Evolutionary conservation across 176 grass and related monocot genomes (phyloP).

Genomic region (Hyparrhenia diplandra): DNA sequence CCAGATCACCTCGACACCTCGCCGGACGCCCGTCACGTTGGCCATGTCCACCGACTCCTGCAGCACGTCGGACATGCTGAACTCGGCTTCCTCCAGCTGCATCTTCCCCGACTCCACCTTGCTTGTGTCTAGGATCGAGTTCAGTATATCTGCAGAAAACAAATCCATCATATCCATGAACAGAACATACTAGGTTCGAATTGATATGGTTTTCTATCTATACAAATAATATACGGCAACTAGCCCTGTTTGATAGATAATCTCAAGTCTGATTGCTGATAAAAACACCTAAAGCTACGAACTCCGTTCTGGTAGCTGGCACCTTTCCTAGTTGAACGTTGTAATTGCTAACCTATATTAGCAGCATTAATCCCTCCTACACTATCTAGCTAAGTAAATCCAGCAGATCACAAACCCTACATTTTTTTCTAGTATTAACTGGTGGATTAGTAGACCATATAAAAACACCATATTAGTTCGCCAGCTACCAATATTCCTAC

Average conservation of each 20-base stretch:
- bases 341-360: not conserved
- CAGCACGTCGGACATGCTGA: conserved; percentile 60
- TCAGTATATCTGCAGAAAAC: conserved; percentile 55
- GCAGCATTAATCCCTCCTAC: not conserved
- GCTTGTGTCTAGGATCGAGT: conserved; percentile 67
- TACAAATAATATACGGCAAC: not conserved
- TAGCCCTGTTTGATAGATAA: not conserved
- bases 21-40: conserved; percentile 42
- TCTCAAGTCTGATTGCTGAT: not conserved
- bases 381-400: not conserved
- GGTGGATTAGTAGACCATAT: not conserved
- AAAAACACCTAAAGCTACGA: not conserved
- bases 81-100: conserved; percentile 57
- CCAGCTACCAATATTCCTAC: not conserved
- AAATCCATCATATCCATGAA: not conserved
- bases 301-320: not conserved
- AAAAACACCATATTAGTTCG: not conserved
- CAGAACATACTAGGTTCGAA: not conserved
- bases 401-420: not conserved
- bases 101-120: conserved; percentile 89
- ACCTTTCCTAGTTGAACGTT: not conserved
- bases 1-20: conserved; percentile 71
- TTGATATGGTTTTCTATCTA: not conserved
- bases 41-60: conserved; percentile 70
- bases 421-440: not conserved